Evolutionary conservation across 305 asterid species (phyloP).

Genomic region (Fraxinus latifolia): DNA sequence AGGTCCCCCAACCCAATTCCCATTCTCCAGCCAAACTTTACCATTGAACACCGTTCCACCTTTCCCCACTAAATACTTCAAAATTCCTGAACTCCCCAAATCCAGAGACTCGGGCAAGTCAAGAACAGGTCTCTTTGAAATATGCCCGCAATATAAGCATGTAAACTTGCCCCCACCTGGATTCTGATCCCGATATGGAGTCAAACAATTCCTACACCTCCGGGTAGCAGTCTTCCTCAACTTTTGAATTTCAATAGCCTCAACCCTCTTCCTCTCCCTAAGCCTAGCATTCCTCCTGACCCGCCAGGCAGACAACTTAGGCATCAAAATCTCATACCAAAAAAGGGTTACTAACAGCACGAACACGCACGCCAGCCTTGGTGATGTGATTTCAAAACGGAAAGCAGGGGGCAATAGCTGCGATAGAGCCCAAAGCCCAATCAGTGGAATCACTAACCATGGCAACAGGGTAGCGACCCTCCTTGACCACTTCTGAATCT

Average conservation of each 20-base stretch:
- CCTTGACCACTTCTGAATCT: conserved; percentile 95
- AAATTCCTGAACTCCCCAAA: conserved; percentile 69
- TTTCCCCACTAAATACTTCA: conserved; percentile 78
- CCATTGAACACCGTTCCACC: conserved; percentile 81
- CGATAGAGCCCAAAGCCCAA: conserved; percentile 83
- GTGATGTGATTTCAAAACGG: conserved; percentile 51
- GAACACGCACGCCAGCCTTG: conserved; percentile 62
- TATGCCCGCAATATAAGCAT: conserved; percentile 95
- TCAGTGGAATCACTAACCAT: conserved; percentile 40
- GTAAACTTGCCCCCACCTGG: conserved; percentile 96
- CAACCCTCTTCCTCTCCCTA: conserved; percentile 75
- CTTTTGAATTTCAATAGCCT: conserved; percentile 89
- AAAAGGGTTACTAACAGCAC: conserved; percentile 79
- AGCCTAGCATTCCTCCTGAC: conserved; percentile 63
- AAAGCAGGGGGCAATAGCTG: conserved; percentile 95
- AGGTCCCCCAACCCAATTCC: conserved; percentile 63
- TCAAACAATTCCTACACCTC: conserved; percentile 91
- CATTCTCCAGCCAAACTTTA: conserved; percentile 78
- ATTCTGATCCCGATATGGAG: conserved; percentile 89
- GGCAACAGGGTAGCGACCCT: conserved; percentile 97
- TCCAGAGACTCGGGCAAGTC: conserved; percentile 78
- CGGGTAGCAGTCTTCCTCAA: conserved; percentile 85
- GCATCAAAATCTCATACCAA: conserved; percentile 99
- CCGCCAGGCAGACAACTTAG: conserved; percentile 83
- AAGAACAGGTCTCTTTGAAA: conserved; percentile 87